phyloP scores from a whole-genome alignment of 2,329 filamentous ascomycete species.

The Aaosphaeria arxii region DNA sequence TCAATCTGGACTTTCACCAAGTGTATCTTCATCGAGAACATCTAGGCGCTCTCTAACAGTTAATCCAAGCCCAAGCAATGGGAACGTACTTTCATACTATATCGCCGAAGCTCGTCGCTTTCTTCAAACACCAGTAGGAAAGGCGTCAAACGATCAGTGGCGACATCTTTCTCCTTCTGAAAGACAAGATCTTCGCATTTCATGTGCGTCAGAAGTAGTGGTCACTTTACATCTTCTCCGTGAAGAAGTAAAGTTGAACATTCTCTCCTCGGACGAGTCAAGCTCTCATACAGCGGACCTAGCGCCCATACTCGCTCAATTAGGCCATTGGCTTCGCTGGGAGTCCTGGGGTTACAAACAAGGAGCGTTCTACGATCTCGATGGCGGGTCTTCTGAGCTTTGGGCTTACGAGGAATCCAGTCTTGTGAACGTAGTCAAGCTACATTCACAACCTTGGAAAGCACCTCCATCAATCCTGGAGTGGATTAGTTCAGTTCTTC shows the following conservation, averaged over 20 bases:
- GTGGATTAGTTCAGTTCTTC: constrained; percentile 41
- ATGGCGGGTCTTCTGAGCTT: constrained; percentile 53
- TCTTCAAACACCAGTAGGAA: constrained; percentile 30
- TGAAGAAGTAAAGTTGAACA: constrained; percentile 83
- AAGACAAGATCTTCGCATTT: constrained; percentile 42
- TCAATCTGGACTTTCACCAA: constrained; percentile 19
- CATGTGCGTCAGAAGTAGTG: constrained; percentile 65
- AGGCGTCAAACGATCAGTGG: constrained; percentile 47
- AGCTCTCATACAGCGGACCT: constrained; percentile 51
- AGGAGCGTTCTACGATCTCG: constrained; percentile 58
- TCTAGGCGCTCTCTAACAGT: constrained; percentile 2
- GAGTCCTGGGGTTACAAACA: constrained; percentile 55
- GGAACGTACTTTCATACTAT: constrained; percentile 2
- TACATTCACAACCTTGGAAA: constrained; percentile 34
- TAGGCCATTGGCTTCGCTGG: constrained; percentile 81
- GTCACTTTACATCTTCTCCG: constrained; percentile 78
- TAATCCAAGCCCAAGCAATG: too few species aligned
- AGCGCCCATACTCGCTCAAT: constrained; percentile 73
- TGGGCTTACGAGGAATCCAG: constrained; percentile 57
- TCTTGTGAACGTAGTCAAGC: constrained; percentile 19
- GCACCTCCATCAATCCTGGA: constrained; percentile 59
- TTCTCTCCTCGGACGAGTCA: constrained; percentile 51
- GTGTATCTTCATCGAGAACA: constrained; percentile 17
- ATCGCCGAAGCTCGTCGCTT: constrained; percentile 32
- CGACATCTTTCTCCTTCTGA: constrained; percentile 51